phyloP scores from a whole-genome alignment of 495 filamentous ascomycete species.

The Hypoxylon rickii region DNA sequence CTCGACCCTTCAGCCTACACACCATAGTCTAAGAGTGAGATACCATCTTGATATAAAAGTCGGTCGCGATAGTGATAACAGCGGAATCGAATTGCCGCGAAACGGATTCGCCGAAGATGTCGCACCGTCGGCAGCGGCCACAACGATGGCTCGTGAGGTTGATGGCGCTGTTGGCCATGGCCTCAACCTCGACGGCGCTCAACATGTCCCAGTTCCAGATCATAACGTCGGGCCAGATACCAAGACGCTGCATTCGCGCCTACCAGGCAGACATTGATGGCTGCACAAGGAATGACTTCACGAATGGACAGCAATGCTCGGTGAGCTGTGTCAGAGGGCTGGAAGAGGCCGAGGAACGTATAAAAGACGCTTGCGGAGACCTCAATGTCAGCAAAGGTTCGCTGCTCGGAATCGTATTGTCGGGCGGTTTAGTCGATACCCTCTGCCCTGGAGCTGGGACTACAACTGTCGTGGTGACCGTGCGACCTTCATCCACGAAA shows the following conservation, averaged over 20 bases:
- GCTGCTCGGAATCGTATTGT: conserved; percentile 42
- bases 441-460: conserved; percentile 40
- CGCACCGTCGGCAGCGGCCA: conserved; percentile 22
- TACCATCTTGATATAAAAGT: background rate
- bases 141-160: conserved; percentile 29
- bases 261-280: conserved; percentile 43
- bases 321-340: conserved; percentile 41
- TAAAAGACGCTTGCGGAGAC: conserved; percentile 39
- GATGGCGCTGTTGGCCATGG: conserved; percentile 34
- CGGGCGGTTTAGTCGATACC: conserved; percentile 39
- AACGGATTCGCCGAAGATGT: conserved; percentile 27
- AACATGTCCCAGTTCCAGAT: conserved; percentile 45
- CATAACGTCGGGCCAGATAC: conserved; percentile 43
- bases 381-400: conserved; percentile 33
- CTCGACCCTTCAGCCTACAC: background rate
- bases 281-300: conserved; percentile 45
- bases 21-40: background rate
- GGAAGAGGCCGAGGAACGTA: conserved; percentile 16
- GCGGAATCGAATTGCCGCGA: background rate
- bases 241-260: conserved; percentile 44
- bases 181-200: conserved; percentile 44
- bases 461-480: conserved; percentile 26
- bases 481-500: conserved; percentile 18
- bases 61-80: background rate
- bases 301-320: conserved; percentile 41